A percentile compares a stretch with the other conserved stretches of the same genome.
These are phyloP conservation scores for Candida peoriensis DNA, from an alignment of 805 yeast species.

Conservation along the genomic window DNA sequence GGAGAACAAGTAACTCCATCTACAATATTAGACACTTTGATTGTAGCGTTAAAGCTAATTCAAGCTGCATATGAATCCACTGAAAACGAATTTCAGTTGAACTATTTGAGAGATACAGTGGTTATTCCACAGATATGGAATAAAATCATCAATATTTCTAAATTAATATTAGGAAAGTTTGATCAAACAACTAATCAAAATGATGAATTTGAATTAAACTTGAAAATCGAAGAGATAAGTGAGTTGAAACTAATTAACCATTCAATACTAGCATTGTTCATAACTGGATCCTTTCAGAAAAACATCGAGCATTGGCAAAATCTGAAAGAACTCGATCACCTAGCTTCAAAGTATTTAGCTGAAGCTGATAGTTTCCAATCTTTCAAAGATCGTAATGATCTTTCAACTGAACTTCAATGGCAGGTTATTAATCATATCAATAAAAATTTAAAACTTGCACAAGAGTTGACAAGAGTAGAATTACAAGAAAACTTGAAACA, in stretches of 20 bases:
- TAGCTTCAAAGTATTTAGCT: constrained; percentile 9
- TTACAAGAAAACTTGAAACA: constrained; percentile 8
- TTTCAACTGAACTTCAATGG: constrained; percentile 13
- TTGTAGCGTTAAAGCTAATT: constrained; percentile 8
- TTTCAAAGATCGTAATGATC: constrained; percentile 3
- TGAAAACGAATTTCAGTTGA: constrained; percentile 8
- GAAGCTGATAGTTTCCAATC: constrained; percentile 15
- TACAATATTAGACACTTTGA: constrained; percentile 16
- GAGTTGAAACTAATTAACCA: constrained; percentile 12
- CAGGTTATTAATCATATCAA: constrained; percentile 9
- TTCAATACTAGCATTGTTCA: constrained; percentile 9
- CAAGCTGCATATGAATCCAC: constrained; percentile 10
- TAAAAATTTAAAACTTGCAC: constrained; percentile 15
- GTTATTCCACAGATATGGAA: not conserved
- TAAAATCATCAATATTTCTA: not conserved
- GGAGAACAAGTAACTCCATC: constrained; percentile 23
- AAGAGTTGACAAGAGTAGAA: constrained; percentile 12
- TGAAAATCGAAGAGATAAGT: constrained; percentile 8
- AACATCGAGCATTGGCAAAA: constrained; percentile 10
- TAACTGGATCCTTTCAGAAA: constrained; percentile 3
- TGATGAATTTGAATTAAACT: constrained; percentile 6
- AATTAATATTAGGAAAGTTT: constrained; percentile 6
- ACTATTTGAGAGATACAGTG: constrained; percentile 2
- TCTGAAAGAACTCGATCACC: not conserved
- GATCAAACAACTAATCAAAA: not conserved